Conservation (phyloP, 768 basidiomycete genomes). For the Serendipita sp. region DNA sequence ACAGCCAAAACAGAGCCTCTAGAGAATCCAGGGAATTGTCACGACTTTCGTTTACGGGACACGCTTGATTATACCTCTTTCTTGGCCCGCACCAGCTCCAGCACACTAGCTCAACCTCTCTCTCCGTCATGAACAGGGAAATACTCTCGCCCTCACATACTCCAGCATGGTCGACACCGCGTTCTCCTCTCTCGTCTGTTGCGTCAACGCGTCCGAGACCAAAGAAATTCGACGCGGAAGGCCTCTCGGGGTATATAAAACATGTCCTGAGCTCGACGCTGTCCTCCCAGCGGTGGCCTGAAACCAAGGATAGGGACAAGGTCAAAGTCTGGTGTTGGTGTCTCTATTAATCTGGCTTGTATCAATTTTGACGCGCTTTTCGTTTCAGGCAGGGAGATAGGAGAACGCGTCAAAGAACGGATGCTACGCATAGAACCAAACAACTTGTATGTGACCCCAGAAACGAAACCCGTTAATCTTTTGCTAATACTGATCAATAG, state of each 20-base stretch:
- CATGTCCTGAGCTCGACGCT: slow-evolving; percentile 59
- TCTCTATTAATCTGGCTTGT: background rate
- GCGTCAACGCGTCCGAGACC: background rate
- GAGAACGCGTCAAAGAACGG: slow-evolving; percentile 69
- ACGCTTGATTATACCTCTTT: too few species aligned
- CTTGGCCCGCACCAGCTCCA: too few species aligned
- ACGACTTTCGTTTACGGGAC: too few species aligned
- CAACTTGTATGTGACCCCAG: slow-evolving; percentile 50
- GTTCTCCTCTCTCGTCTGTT: background rate
- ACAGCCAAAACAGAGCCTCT: too few species aligned
- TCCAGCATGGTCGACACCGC: background rate
- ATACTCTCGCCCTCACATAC: background rate
- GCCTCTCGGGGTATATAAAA: slow-evolving; percentile 66
- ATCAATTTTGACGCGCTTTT: background rate
- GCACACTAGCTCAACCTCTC: too few species aligned
- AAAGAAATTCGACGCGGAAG: slow-evolving; percentile 47
- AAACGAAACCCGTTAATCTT: slow-evolving; percentile 5
- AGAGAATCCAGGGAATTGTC: too few species aligned
- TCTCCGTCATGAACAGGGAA: background rate
- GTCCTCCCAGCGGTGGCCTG: slow-evolving; percentile 48
- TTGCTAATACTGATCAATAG: slow-evolving; percentile 24
- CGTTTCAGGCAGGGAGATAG: slow-evolving; percentile 40
- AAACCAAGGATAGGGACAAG: slow-evolving; percentile 49
- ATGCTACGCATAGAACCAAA: slow-evolving; percentile 68
- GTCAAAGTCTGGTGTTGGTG: slow-evolving; percentile 52